Evolutionary conservation across 2,329 filamentous ascomycete genomes (phyloP).

Genomic region (Fusarium sp.): DNA sequence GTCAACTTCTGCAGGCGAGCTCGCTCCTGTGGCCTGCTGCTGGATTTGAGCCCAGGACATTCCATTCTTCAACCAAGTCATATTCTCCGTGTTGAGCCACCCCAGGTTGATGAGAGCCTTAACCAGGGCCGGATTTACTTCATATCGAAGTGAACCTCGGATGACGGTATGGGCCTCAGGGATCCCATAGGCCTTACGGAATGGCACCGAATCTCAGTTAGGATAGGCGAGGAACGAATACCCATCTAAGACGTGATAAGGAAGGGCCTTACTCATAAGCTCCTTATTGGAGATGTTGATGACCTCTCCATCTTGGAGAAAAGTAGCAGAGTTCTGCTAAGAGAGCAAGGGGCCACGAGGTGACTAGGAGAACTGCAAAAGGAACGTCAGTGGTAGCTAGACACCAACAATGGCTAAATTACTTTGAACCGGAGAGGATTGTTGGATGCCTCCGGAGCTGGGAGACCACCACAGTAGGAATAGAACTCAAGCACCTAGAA

Average conservation of each 20-base stretch:
- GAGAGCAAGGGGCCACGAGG: slow-evolving; percentile 78
- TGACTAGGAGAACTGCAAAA: slow-evolving; percentile 74
- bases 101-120: slow-evolving; percentile 77
- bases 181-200: slow-evolving; percentile 77
- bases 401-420: too few relatives aligned
- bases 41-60: slow-evolving; percentile 46
- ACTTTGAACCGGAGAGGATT: slow-evolving; percentile 51
- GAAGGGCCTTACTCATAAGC: slow-evolving; percentile 77
- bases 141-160: slow-evolving; percentile 77
- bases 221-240: slow-evolving; percentile 81
- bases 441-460: slow-evolving; percentile 70
- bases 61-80: slow-evolving; percentile 39
- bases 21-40: slow-evolving; percentile 26
- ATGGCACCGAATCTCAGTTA: slow-evolving; percentile 78
- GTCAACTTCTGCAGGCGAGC: slow-evolving; percentile 55
- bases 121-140: slow-evolving; percentile 79
- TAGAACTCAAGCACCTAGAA: too few relatives aligned
- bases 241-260: slow-evolving; percentile 70
- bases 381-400: not conserved
- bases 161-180: slow-evolving; percentile 79
- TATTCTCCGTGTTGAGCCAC: slow-evolving; percentile 62
- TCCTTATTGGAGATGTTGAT: slow-evolving; percentile 58
- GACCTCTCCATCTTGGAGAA: slow-evolving; percentile 74
- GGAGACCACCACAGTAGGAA: slow-evolving; percentile 77
- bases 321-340: slow-evolving; percentile 75